phyloP scores from a whole-genome alignment of 2,329 filamentous ascomycete genomes.

The Pseudodiploospora longispora region DNA sequence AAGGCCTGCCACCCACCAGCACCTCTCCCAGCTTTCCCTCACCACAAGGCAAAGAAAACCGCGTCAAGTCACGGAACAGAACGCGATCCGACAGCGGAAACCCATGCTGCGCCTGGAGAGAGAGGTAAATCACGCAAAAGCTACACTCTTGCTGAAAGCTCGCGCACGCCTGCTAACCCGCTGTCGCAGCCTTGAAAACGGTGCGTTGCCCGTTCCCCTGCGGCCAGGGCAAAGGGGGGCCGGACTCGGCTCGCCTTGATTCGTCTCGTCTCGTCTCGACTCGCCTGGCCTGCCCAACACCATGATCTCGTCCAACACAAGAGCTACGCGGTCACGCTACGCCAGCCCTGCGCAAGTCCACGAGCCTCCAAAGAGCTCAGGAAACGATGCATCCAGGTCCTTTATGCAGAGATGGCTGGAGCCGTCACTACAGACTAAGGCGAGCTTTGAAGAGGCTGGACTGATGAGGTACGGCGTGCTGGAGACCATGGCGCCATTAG shows the following conservation, averaged over 20 bases:
- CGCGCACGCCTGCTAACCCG: conserved; percentile 11
- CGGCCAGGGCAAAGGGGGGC: conserved; percentile 13
- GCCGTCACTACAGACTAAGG: conserved; percentile 47
- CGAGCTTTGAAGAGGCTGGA: conserved; percentile 73
- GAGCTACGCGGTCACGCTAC: conserved; percentile 47
- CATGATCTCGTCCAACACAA: conserved; percentile 36
- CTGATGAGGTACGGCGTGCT: conserved; percentile 68
- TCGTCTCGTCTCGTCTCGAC: conserved; percentile 1
- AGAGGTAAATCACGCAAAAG: conserved; percentile 15
- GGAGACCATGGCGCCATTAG: conserved; percentile 76
- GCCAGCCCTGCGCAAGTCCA: conserved; percentile 43
- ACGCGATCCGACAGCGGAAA: conserved; percentile 24
- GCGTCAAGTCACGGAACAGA: conserved; percentile 21
- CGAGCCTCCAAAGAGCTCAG: conserved; percentile 29
- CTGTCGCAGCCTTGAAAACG: conserved; percentile 19
- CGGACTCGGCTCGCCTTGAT: background rate
- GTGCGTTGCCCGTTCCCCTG: conserved; percentile 17
- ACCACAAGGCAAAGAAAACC: conserved; percentile 18
- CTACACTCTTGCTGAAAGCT: background rate
- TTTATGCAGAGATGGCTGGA: conserved; percentile 53
- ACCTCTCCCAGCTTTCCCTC: conserved; percentile 12
- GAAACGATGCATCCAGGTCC: conserved; percentile 32
- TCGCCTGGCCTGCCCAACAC: conserved; percentile 7
- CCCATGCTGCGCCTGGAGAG: conserved; percentile 23
- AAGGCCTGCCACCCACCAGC: conserved; percentile 13